These are phyloP conservation scores for Candida taoyuanica DNA, from an alignment of 805 yeast genomes.

Conservation along the genomic window DNA sequence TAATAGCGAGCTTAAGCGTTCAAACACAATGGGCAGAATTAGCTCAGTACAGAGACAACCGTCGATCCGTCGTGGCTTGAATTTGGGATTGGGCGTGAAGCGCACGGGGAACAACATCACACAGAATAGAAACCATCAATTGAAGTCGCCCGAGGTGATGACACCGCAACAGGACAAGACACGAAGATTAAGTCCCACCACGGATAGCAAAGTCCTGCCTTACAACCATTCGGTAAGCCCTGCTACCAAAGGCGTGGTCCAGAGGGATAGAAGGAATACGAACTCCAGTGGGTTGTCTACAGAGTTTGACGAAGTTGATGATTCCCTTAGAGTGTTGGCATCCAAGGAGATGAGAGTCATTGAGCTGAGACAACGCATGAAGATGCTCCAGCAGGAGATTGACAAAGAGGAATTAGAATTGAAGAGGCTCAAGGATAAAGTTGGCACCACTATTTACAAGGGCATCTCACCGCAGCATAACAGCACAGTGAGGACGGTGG, in stretches of 20 bases:
- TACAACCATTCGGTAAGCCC: not conserved
- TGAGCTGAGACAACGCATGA: slow-evolving; percentile 52
- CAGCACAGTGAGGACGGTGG: not conserved
- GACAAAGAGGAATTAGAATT: slow-evolving; percentile 35
- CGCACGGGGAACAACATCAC: slow-evolving; percentile 1
- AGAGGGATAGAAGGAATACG: slow-evolving; percentile 21
- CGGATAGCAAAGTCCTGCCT: slow-evolving; percentile 5
- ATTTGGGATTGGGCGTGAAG: slow-evolving; percentile 18
- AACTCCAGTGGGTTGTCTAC: slow-evolving; percentile 12
- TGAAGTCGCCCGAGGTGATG: slow-evolving; percentile 11
- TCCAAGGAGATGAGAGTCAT: slow-evolving; percentile 64
- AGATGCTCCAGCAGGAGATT: slow-evolving; percentile 42
- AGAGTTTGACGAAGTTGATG: slow-evolving; percentile 39
- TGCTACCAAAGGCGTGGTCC: too few species aligned
- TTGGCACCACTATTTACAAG: slow-evolving; percentile 27
- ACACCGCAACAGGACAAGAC: slow-evolving; percentile 10
- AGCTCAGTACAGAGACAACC: slow-evolving; percentile 18
- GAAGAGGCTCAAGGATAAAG: slow-evolving; percentile 30
- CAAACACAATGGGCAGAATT: slow-evolving; percentile 22
- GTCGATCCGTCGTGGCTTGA: slow-evolving; percentile 22
- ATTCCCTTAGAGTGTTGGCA: slow-evolving; percentile 56
- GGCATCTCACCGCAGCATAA: slow-evolving; percentile 22
- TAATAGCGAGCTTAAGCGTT: slow-evolving; percentile 15
- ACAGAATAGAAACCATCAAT: not conserved
- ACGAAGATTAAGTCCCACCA: slow-evolving; percentile 3